A percentile compares a stretch with the other conserved stretches of the same genome.
These are phyloP conservation scores for Neurospora sp. DNA, from an alignment of 495 filamentous ascomycete species.

Conservation along the genomic window DNA sequence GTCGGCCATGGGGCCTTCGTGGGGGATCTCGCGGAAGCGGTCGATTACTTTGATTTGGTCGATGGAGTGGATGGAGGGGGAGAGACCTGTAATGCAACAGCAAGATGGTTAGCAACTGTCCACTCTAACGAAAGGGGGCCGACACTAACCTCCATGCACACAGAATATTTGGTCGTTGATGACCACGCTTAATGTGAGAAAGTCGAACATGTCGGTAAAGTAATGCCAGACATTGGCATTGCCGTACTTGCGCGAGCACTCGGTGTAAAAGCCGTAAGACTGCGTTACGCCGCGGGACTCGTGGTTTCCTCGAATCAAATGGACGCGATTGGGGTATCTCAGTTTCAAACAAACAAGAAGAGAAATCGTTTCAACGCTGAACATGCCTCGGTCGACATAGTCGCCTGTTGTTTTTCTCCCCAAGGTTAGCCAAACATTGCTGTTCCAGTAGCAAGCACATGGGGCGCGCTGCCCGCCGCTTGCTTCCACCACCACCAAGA, in stretches of 20 bases:
- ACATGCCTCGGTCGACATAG: conserved; percentile 94
- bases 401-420: conserved; percentile 50
- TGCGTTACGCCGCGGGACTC: conserved; percentile 96
- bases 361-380: conserved; percentile 95
- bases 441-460: not conserved
- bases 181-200: conserved; percentile 88
- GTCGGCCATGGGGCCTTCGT: conserved; percentile 99
- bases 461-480: not conserved
- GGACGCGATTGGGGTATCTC: conserved; percentile 82
- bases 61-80: conserved; percentile 93
- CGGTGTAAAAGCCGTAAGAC: conserved; percentile 98
- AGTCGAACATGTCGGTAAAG: conserved; percentile 99
- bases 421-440: not conserved
- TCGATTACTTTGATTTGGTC: conserved; percentile 99
- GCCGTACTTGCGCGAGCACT: conserved; percentile 94
- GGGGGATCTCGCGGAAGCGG: conserved; percentile 93
- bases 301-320: conserved; percentile 93
- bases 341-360: conserved; percentile 91
- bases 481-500: not conserved
- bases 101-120: not conserved
- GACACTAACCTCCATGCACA: conserved; percentile 67
- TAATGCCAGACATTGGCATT: conserved; percentile 99
- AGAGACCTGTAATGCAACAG: conserved; percentile 47
- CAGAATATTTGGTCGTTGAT: conserved; percentile 99
- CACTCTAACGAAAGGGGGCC: not conserved